Evolutionary conservation across 129 eudicot genomes (phyloP), one percentile per base, ranked within the genome.

Genomic region (Helianthus tuberosus): DNA sequence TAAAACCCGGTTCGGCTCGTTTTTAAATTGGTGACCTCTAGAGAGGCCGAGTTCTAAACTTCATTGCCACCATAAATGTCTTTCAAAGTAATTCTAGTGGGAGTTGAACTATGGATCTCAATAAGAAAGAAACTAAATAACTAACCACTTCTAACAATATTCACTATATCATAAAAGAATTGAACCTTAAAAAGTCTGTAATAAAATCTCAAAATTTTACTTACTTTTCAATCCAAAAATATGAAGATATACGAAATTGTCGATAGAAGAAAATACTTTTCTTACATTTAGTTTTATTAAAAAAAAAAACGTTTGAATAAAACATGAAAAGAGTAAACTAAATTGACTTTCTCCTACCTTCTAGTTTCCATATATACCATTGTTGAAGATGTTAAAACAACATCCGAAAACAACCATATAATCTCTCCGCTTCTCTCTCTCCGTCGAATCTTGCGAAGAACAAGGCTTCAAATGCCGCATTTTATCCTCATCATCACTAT

Each of bases 401-500:
- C 64, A 41, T 64, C 73, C 44, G 12, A 57, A 52, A 35, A 62
- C 5, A 44, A 23, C 49, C 5, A 29, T n/a, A 63, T 14, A 71
- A 67, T 8, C 71, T 74, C 62, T 71, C 78, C 73, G 73, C 47
- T 64, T 53, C 73, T 78, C 29, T 72, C 78, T 78, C 82, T 53
- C 50, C 73, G 5, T 64, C 61, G 6, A 50, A 52, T 78, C 77
- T 62, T 62, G 70, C 77, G 60, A 78, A 71, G 66, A 78, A 78
- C 77, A 71, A 64, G 73, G 51, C 51, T 71, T 48, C 82, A 72
- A 78, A 78, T 78, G 82, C 73, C 73, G 59, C 58, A 73, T 41
- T 52, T 29, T 8, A 64, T 72, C 77, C 13, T 66, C 67, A 58
- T 64, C 36, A 39, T 27, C 72, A 41, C 58, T 44, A 27, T 71